Conservation (phyloP, 2,329 filamentous ascomycete species). For the Colletotrichum sp. region DNA sequence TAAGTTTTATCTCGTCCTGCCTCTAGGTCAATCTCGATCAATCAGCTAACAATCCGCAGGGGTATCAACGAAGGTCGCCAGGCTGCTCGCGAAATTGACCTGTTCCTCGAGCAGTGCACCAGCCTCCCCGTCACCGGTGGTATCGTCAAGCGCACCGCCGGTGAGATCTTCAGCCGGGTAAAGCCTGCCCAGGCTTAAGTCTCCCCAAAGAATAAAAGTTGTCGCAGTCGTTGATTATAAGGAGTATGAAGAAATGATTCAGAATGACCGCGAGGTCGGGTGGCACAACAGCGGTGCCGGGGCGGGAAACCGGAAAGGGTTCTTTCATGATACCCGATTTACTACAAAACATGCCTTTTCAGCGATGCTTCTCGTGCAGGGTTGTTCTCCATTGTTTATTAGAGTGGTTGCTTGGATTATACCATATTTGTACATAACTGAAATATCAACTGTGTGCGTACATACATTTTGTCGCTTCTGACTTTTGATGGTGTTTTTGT, state of each 20-base stretch:
- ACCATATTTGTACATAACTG: background rate
- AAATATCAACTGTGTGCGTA: background rate
- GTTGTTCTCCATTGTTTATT: background rate
- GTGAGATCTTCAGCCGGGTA: slow-evolving; percentile 63
- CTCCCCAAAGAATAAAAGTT: background rate
- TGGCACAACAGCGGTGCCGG: background rate
- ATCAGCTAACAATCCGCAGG: slow-evolving; percentile 52
- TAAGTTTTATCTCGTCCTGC: slow-evolving; percentile 46
- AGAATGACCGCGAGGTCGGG: background rate
- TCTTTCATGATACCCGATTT: background rate
- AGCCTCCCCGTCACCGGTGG: slow-evolving; percentile 89
- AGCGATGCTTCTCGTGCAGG: background rate
- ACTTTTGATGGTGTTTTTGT: background rate
- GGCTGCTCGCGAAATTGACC: slow-evolving; percentile 88
- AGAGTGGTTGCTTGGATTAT: background rate
- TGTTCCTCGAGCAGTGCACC: slow-evolving; percentile 81
- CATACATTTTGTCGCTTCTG: background rate
- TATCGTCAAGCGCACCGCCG: slow-evolving; percentile 83
- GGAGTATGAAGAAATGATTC: background rate
- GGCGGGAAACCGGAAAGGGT: background rate
- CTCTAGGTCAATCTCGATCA: background rate
- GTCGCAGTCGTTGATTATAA: background rate
- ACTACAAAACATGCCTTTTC: background rate
- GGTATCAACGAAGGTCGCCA: slow-evolving; percentile 98
- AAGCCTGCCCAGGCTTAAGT: slow-evolving; percentile 24